phyloP scores from a whole-genome alignment of 2,329 filamentous ascomycete genomes.

The Elsinoe ampelina region DNA sequence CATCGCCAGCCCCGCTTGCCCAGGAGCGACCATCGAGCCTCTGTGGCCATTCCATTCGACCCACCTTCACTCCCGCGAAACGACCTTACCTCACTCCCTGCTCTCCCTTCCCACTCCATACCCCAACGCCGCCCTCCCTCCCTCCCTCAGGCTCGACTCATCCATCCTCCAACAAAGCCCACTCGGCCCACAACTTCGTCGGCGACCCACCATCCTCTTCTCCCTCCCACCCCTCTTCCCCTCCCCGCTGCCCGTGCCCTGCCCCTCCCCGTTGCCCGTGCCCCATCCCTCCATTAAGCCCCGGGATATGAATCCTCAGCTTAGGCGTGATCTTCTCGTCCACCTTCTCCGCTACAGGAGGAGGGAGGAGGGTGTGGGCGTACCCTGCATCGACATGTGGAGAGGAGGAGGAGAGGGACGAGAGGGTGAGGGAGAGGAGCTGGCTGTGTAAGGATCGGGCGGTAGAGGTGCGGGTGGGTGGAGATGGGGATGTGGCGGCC shows the following conservation, averaged over 20 bases:
- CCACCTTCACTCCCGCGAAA: no score
- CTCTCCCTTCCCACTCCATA: neutral
- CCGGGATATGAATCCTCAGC: conserved; percentile 5
- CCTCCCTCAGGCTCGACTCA: neutral
- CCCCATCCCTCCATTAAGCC: conserved; percentile 7
- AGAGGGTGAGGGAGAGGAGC: neutral
- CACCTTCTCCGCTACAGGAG: neutral
- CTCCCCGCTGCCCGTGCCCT: no score
- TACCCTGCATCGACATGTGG: conserved; percentile 14
- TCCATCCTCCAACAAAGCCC: conserved; percentile 23
- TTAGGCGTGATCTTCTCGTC: neutral
- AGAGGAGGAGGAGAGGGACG: conserved; percentile 2
- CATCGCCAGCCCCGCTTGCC: no score
- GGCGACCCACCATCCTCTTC: conserved; percentile 22
- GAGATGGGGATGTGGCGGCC: no score
- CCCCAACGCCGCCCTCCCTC: no score
- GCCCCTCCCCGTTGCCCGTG: neutral
- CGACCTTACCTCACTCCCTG: neutral
- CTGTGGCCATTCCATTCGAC: no score
- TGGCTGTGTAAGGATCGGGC: neutral
- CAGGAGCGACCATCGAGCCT: no score
- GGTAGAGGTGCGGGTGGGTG: no score
- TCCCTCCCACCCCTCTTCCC: no score
- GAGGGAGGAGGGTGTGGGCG: conserved; percentile 11
- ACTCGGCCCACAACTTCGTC: conserved; percentile 29